A percentile compares a stretch with the other conserved stretches of the same genome.
Evolutionary conservation across 306 rosid genomes (phyloP).

Genomic region (Parietaria judaica): DNA sequence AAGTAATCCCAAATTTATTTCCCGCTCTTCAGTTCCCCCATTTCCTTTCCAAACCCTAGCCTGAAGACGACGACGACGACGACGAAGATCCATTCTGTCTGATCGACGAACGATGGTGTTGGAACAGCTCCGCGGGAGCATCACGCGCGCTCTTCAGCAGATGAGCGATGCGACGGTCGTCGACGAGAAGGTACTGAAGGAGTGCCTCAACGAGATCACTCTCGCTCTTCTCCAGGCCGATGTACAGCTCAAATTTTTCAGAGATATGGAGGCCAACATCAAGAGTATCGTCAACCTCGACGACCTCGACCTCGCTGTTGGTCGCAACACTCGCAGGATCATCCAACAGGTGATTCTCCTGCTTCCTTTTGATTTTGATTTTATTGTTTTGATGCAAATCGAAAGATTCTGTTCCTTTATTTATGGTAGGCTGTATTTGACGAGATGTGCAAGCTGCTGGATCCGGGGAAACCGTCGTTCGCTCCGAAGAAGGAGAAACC

Average conservation of each 20-base stretch:
- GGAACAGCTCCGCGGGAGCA: slow-evolving; percentile 80
- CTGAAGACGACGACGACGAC: neutral
- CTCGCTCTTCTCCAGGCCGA: slow-evolving; percentile 87
- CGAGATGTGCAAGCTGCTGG: slow-evolving; percentile 82
- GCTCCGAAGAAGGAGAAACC: slow-evolving; percentile 76
- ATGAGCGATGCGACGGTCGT: slow-evolving; percentile 89
- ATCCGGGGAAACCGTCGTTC: slow-evolving; percentile 81
- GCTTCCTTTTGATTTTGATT: neutral
- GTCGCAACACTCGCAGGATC: slow-evolving; percentile 79
- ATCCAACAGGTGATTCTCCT: slow-evolving; percentile 56
- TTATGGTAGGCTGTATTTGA: slow-evolving; percentile 60
- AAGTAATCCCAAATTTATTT: too few species aligned
- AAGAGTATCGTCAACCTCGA: slow-evolving; percentile 79
- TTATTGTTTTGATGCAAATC: neutral
- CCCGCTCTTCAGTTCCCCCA: too few species aligned
- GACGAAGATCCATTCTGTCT: neutral
- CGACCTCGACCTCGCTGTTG: slow-evolving; percentile 82
- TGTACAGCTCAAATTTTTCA: slow-evolving; percentile 84
- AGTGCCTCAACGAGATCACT: slow-evolving; percentile 83
- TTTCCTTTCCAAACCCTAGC: neutral
- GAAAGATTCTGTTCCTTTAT: slow-evolving; percentile 13
- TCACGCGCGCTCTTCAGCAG: slow-evolving; percentile 90
- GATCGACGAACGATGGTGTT: slow-evolving; percentile 62
- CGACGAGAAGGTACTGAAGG: slow-evolving; percentile 81
- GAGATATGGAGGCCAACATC: slow-evolving; percentile 79